These are phyloP conservation scores for Kodamaea hsintzibuensis DNA, from an alignment of 805 yeast species.

Conservation along the genomic window DNA sequence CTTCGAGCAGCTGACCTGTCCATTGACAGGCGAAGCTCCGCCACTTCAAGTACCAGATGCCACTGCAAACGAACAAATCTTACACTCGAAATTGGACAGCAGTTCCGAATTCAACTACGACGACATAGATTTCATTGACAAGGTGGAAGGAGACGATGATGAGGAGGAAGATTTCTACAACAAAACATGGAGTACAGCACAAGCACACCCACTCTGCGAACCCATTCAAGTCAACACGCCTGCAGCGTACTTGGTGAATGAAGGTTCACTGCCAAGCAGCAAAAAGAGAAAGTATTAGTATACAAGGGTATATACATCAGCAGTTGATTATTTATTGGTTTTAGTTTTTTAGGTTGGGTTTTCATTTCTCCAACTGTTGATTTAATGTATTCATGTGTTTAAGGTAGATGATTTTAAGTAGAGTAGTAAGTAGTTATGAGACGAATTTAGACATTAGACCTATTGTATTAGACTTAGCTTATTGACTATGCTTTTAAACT, in stretches of 20 bases:
- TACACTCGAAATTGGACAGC: conserved; percentile 4
- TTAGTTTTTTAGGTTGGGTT: neutral
- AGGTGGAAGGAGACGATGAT: conserved; percentile 16
- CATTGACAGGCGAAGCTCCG: conserved; percentile 1
- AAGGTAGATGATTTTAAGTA: neutral
- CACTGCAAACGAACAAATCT: neutral
- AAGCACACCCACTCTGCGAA: conserved; percentile 4
- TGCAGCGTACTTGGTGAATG: neutral
- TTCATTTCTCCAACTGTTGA: conserved; percentile 4
- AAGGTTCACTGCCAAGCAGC: conserved; percentile 4
- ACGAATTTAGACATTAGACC: neutral
- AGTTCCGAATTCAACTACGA: conserved; percentile 17
- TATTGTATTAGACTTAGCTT: too few species aligned
- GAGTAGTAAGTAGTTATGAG: neutral
- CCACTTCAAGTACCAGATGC: neutral
- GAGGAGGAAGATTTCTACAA: conserved; percentile 21
- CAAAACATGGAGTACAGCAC: conserved; percentile 17
- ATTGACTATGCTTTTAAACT: too few species aligned
- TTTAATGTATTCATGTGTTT: neutral
- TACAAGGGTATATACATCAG: neutral
- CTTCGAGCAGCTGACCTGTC: neutral
- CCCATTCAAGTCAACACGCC: conserved; percentile 1
- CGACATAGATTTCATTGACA: conserved; percentile 21
- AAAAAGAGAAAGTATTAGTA: conserved; percentile 1
- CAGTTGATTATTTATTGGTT: conserved; percentile 1